Percentiles rank a stretch among this genome's conserved stretches.
phyloP scores from a whole-genome alignment of 768 basidiomycete species.

The Lentinula raphanica region DNA sequence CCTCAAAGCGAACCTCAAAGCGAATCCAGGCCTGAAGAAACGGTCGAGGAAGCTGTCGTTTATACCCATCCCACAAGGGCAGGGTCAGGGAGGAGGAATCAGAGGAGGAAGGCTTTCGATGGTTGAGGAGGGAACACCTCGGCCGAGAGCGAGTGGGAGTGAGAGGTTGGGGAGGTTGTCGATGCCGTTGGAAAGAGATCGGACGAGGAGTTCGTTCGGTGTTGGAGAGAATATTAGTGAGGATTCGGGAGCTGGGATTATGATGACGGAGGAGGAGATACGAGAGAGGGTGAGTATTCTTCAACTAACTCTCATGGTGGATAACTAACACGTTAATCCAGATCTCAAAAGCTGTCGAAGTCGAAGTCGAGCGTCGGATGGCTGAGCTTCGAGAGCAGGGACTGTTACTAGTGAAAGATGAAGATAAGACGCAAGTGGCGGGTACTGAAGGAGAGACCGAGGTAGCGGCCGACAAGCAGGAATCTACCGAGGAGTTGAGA shows the following conservation, averaged over 20 bases:
- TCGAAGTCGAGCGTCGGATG: not conserved
- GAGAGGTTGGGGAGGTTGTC: not conserved
- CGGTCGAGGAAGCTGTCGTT: not conserved
- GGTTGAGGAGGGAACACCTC: not conserved
- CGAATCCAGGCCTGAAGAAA: not conserved
- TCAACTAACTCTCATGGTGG: not conserved
- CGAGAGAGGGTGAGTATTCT: not conserved
- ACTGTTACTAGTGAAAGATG: not conserved
- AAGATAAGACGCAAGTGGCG: not conserved
- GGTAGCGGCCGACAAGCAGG: not conserved
- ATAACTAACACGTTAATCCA: not conserved
- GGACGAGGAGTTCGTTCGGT: not conserved
- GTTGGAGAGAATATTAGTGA: not conserved
- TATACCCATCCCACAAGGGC: not conserved
- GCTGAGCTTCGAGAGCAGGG: not conserved
- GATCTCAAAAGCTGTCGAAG: not conserved
- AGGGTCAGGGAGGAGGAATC: not conserved
- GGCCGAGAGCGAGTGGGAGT: not conserved
- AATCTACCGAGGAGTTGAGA: not conserved
- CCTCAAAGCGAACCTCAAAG: too few species aligned
- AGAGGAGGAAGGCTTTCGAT: not conserved
- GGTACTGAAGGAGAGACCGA: not conserved
- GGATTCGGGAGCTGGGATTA: not conserved
- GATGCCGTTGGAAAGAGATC: not conserved
- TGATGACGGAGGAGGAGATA: constrained; percentile 1